Base-by-base conservation (phyloP, 75 land plant species). In the Adiantum capillusveneris region DNA sequence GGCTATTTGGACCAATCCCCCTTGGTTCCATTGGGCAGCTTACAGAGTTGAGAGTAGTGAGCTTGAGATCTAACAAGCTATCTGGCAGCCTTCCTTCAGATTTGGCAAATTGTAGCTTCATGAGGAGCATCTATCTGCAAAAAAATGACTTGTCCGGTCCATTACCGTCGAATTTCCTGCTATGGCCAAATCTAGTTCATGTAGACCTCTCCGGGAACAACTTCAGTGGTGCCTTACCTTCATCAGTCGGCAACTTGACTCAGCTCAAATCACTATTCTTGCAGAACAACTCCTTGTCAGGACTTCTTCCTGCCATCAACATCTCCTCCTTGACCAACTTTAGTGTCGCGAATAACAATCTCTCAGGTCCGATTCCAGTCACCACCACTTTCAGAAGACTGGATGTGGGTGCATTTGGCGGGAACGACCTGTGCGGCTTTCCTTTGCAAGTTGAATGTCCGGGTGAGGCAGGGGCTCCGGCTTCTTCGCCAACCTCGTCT, bases 61-160 rank as follows among this genome's bases (percentile, higher is more conserved):
- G 90, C 69, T 75, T 92, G 11, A 73, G 84, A 25, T 73, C 76
- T 25, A 93, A 88, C 48, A 51, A 25, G 48, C 81, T 88, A 16
- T 64, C 36, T 24, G 98, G 94, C 1, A 27, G 27, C 19, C 64
- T 93, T 50, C 98, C 98, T 7, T 50, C 72, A 29, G 95, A 93
- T 52, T 25, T 93, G 17, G 51, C 59, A 56, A 71, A 70, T 18
- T 77, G 75, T 42, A 46, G 14, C 16, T 65, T 68, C 45, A 75
- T 92, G 18, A 49, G 46, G 25, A 76, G 67, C 39, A 51, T 92
- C 54, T 84, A 81, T 63, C 67, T 92, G 21, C 51, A 71, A 6
- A 62, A 20, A 12, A 92, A 92, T 54, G 31, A 30, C 21, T 58
- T 86, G 9, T 60, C 59, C 12, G 93, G 93, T 21, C 43, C 63